Base-by-base conservation (phyloP, 208 protist genomes). In the Leishmania guyanensis region DNA sequence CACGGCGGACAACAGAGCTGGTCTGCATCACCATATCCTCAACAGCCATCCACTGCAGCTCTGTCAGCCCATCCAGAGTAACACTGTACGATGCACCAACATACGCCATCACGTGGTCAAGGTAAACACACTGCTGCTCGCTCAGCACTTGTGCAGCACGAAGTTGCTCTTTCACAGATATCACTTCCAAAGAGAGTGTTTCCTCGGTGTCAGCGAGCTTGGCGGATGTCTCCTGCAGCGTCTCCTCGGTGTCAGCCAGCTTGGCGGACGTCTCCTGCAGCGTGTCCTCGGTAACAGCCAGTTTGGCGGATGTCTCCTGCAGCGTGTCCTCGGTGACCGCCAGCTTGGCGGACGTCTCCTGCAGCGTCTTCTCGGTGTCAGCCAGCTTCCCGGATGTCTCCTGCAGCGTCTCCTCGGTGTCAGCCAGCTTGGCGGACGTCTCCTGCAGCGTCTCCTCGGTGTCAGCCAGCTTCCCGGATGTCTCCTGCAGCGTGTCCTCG, bases 131-230 rank as follows among this genome's bases (percentile, higher is more conserved):
- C 56, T 87, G 65, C 36, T 71, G 33, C n/a, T 71, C 29, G n/a
- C 80, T 80, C 0, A 78, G 66, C 16, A 3, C 62, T n/a, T 76
- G 65, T 1, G 80, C 64, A 43, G 17, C 74, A 53, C 68, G 50
- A 0, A 94, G 29, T 62, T 85, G 64, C 6, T 43, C 69, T 50
- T 86, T 79, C 53, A 87, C 78, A 14, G 33, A 36, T 3, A 66
- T 75, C 20, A 91, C 85, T 68, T 91, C 80, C 17, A 14, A 77
- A 0, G 71, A 60, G 3, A 86, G 62, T 3, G 53, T 46, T n/a
- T 60, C 74, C 68, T 76, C 87, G 20, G 78, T 90, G 26, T 83
- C 82, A 20, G 89, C 70, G 0, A 93, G 81, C 81, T 91, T 84
- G n/a, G 75, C 79, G 14, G 73, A 65, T 10, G 80, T 86, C 50